Evolutionary conservation across 2,329 filamentous ascomycete genomes (phyloP).

Genomic region (Claviceps purpurea): DNA sequence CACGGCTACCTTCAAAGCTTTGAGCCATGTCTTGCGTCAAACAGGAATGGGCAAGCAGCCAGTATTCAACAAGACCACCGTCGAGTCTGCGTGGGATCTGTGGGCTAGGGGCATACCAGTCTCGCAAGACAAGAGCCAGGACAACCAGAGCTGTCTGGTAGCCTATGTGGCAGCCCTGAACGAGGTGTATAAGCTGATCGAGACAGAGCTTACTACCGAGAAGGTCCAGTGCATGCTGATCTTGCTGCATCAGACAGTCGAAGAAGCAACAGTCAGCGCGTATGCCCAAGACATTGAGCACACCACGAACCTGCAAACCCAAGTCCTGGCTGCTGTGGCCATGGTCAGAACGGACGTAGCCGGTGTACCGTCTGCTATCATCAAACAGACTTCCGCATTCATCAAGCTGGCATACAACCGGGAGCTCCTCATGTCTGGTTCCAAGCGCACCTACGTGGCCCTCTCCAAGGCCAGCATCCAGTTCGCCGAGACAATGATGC

Average conservation of each 20-base stretch:
- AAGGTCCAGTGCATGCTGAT: constrained; percentile 54
- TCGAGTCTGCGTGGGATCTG: constrained; percentile 52
- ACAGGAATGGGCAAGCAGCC: constrained; percentile 28
- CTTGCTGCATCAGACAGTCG: constrained; percentile 58
- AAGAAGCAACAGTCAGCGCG: constrained; percentile 51
- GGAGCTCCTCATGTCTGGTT: constrained; percentile 17
- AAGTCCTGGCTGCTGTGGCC: constrained; percentile 54
- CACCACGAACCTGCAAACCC: constrained; percentile 57
- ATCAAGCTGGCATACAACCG: constrained; percentile 53
- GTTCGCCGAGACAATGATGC: constrained; percentile 48
- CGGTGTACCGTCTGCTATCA: constrained; percentile 53
- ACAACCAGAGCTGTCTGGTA: constrained; percentile 71
- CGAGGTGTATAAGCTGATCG: constrained; percentile 66
- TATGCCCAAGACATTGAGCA: constrained; percentile 64
- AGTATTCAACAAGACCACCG: constrained; percentile 34
- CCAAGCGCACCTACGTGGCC: constrained; percentile 72
- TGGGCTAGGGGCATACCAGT: constrained; percentile 56
- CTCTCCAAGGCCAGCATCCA: constrained; percentile 73
- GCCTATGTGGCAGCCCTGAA: constrained; percentile 69
- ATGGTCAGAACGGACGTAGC: constrained; percentile 52
- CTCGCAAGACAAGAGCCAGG: constrained; percentile 27
- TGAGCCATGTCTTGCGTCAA: constrained; percentile 48
- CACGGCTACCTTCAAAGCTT: constrained; percentile 55
- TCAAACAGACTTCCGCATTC: constrained; percentile 57
- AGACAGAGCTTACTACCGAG: constrained; percentile 46